Conservation (phyloP, 129 eudicot species). For the Chrysanthemum seticuspe region DNA sequence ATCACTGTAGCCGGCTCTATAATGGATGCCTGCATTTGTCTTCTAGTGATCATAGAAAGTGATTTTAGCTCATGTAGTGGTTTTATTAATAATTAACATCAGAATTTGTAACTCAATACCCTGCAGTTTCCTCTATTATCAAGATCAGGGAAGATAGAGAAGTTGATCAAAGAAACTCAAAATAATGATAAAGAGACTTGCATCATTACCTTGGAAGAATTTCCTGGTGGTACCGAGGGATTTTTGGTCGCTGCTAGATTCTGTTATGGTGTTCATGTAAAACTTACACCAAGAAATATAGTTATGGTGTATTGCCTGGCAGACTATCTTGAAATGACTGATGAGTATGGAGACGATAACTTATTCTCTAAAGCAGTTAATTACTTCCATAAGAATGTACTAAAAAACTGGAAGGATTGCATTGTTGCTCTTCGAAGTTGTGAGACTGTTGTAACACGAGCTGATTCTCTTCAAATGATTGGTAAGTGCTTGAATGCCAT, state of each 20-base stretch:
- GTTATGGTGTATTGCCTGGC: slow-evolving; percentile 69
- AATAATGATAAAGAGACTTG: slow-evolving; percentile 29
- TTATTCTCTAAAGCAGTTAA: slow-evolving; percentile 49
- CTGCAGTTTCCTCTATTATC: slow-evolving; percentile 86
- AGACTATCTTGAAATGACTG: slow-evolving; percentile 77
- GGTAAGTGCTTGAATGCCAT: slow-evolving; percentile 61
- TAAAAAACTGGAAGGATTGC: slow-evolving; percentile 79
- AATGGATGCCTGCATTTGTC: slow-evolving; percentile 44
- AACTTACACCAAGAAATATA: slow-evolving; percentile 63
- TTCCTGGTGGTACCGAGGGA: slow-evolving; percentile 63
- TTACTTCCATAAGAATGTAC: slow-evolving; percentile 61
- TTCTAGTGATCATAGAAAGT: slow-evolving; percentile 22
- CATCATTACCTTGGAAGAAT: slow-evolving; percentile 41
- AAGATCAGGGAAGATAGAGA: slow-evolving; percentile 70
- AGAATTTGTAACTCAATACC: slow-evolving; percentile 17
- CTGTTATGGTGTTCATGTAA: slow-evolving; percentile 64
- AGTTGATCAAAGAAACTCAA: slow-evolving; percentile 48
- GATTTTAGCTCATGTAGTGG: neutral
- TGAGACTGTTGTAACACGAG: slow-evolving; percentile 42
- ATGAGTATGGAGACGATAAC: slow-evolving; percentile 73
- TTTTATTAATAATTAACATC: slow-evolving; percentile 5
- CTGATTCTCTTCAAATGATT: slow-evolving; percentile 56
- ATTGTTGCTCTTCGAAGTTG: slow-evolving; percentile 67
- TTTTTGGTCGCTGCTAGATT: slow-evolving; percentile 55
- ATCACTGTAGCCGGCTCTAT: slow-evolving; percentile 46